Conservation (phyloP, 1,139 yeast species). For the Kodamaea arcana region DNA sequence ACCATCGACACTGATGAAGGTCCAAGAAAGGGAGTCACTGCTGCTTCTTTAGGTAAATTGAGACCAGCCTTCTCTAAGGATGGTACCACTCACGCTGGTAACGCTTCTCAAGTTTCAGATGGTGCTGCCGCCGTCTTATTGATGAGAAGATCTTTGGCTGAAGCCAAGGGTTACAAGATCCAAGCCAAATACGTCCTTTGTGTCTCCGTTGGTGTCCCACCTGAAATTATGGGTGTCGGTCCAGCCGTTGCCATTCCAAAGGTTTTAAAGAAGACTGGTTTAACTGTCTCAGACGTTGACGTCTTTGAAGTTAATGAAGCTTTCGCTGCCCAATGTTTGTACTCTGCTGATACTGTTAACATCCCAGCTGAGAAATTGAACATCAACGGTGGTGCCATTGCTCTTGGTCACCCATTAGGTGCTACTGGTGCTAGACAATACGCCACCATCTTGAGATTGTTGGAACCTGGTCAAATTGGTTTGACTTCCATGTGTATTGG, state of each 20-base stretch:
- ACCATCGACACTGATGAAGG: constrained; percentile 81
- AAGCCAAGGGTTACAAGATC: constrained; percentile 59
- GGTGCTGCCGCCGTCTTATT: constrained; percentile 91
- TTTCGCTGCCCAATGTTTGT: constrained; percentile 90
- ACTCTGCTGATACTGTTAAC: constrained; percentile 61
- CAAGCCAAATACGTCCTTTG: constrained; percentile 76
- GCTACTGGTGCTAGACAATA: constrained; percentile 95
- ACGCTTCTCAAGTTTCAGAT: constrained; percentile 91
- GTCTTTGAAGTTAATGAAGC: constrained; percentile 93
- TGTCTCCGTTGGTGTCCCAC: constrained; percentile 85
- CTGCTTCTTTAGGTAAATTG: constrained; percentile 66
- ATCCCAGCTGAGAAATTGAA: constrained; percentile 73
- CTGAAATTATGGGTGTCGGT: constrained; percentile 96
- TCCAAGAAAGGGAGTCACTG: constrained; percentile 82
- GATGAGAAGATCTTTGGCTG: constrained; percentile 86
- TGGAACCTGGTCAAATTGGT: constrained; percentile 78
- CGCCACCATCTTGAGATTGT: constrained; percentile 79
- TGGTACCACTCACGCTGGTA: constrained; percentile 92
- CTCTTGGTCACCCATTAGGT: constrained; percentile 94
- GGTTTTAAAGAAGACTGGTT: constrained; percentile 61
- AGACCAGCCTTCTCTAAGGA: constrained; percentile 83
- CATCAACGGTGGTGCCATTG: constrained; percentile 94
- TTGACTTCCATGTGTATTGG: constrained; percentile 96
- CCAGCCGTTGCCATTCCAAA: constrained; percentile 92
- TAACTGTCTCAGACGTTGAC: constrained; percentile 62